These are phyloP conservation scores for Alternaria gaisen DNA, from an alignment of 2,329 filamentous ascomycete genomes.

Conservation along the genomic window DNA sequence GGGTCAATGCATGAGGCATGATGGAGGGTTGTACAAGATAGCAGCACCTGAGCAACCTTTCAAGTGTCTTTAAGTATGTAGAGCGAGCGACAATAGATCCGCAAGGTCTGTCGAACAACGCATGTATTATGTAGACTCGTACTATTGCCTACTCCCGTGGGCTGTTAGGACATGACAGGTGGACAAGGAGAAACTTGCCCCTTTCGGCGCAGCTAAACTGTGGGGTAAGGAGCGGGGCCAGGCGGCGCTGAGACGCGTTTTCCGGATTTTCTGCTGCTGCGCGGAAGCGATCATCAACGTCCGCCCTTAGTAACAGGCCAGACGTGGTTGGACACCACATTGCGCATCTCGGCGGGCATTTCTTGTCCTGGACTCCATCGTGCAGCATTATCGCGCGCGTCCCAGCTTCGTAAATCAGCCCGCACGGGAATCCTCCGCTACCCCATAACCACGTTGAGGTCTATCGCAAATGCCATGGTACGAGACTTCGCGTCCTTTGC, in stretches of 20 bases:
- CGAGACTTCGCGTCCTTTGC: neutral
- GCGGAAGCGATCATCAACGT: constrained; percentile 1
- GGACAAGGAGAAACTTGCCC: constrained; percentile 24
- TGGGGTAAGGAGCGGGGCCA: constrained; percentile 31
- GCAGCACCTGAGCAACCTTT: neutral
- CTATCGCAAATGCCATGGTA: constrained; percentile 47
- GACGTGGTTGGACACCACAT: constrained; percentile 21
- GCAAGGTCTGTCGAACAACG: neutral
- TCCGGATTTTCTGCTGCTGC: constrained; percentile 18
- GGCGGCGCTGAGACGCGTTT: constrained; percentile 8
- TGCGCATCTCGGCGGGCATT: constrained; percentile 25
- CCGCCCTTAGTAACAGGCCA: constrained; percentile 30
- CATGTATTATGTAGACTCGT: neutral
- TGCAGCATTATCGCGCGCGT: constrained; percentile 10
- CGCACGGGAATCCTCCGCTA: constrained; percentile 13
- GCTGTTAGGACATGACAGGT: neutral
- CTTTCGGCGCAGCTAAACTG: constrained; percentile 19
- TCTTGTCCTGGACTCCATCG: constrained; percentile 12
- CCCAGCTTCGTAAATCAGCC: constrained; percentile 26
- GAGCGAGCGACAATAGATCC: neutral
- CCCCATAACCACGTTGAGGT: constrained; percentile 5
- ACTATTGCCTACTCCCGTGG: neutral
- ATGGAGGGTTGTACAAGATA: neutral
- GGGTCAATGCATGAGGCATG: constrained; percentile 48
- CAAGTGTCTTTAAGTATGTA: neutral